These are phyloP conservation scores for Globisporangium heterothallicum DNA, from an alignment of 352 stramenopile genomes.

Conservation along the genomic window DNA sequence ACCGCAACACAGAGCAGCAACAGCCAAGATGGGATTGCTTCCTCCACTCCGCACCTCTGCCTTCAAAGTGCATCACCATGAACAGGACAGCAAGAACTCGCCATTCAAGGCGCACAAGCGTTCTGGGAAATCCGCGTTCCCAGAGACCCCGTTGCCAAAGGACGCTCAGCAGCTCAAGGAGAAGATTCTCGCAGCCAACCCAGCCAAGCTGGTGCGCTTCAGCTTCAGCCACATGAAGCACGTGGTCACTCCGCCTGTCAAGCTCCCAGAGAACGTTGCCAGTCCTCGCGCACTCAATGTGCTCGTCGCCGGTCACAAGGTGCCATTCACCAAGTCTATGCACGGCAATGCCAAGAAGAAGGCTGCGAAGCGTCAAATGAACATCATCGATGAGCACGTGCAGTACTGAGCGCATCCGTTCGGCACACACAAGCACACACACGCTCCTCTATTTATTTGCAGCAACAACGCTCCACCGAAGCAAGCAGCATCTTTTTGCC, in stretches of 20 bases:
- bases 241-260: constrained; percentile 37
- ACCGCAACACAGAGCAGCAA: neutral
- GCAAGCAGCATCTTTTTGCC: too few relatives aligned
- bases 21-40: constrained; percentile 1
- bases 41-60: constrained; percentile 1
- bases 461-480: too few relatives aligned
- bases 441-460: neutral
- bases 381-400: constrained; percentile 48
- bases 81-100: constrained; percentile 4
- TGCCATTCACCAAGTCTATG: constrained; percentile 45
- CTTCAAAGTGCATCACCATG: constrained; percentile 5
- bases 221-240: constrained; percentile 47
- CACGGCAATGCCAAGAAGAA: constrained; percentile 39
- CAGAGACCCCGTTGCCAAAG: constrained; percentile 16
- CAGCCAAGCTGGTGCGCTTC: constrained; percentile 40
- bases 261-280: constrained; percentile 36
- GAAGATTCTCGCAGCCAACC: constrained; percentile 38
- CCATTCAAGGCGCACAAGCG: constrained; percentile 2
- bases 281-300: constrained; percentile 26
- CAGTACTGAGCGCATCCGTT: constrained; percentile 17
- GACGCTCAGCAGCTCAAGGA: constrained; percentile 43
- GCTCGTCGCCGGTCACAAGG: constrained; percentile 37
- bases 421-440: neutral
- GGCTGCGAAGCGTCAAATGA: constrained; percentile 21
- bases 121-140: neutral